These are phyloP conservation scores for Magnaporthiopsis rhizophila DNA, from an alignment of 2,329 filamentous ascomycete genomes.

Conservation along the genomic window DNA sequence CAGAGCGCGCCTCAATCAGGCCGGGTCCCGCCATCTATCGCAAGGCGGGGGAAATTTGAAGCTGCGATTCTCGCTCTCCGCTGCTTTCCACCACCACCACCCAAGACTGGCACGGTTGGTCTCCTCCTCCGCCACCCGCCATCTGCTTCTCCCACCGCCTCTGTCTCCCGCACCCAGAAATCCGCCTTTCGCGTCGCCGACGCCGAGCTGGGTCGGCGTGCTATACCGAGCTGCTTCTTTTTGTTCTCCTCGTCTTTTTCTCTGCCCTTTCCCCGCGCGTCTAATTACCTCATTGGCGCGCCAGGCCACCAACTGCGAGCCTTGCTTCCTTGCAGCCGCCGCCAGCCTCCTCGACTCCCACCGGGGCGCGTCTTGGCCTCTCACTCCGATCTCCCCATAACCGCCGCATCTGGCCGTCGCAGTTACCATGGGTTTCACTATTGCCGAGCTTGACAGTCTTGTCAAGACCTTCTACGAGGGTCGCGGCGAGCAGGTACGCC, in stretches of 20 bases:
- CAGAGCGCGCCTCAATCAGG: slow-evolving; percentile 6
- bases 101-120: not conserved
- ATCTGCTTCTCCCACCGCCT: slow-evolving; percentile 1
- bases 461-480: slow-evolving; percentile 98
- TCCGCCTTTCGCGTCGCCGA: not conserved
- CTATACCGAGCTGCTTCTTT: not conserved
- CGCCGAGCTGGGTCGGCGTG: not conserved
- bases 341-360: not conserved
- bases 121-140: not conserved
- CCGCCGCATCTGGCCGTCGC: not conserved
- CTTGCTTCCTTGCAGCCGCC: not conserved
- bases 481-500: slow-evolving; percentile 74
- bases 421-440: slow-evolving; percentile 57
- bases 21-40: slow-evolving; percentile 28
- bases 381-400: not conserved
- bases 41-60: slow-evolving; percentile 15
- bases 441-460: slow-evolving; percentile 92
- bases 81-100: slow-evolving; percentile 4
- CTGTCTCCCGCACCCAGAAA: not conserved
- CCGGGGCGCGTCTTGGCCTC: not conserved
- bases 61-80: slow-evolving; percentile 5
- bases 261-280: not conserved
- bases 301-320: not conserved
- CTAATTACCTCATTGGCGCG: not conserved
- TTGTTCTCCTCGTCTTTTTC: not conserved